Conservation (phyloP, 2,329 filamentous ascomycete species). For the Aureobasidium sp. region DNA sequence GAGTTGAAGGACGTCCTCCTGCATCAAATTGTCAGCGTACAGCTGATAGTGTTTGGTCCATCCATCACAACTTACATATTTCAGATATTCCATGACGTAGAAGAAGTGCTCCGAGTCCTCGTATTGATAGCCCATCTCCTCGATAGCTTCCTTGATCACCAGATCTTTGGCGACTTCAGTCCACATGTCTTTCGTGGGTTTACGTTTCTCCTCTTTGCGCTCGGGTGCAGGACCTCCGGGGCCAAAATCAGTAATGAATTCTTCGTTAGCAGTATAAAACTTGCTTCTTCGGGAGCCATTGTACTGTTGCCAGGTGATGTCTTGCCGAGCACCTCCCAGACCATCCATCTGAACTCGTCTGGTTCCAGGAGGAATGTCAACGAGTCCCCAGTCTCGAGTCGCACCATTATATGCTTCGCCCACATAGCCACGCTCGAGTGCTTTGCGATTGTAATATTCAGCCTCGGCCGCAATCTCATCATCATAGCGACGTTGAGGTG, state of each 20-base stretch:
- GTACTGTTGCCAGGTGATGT: constrained; percentile 71
- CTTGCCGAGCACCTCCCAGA: constrained; percentile 62
- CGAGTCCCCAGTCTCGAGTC: constrained; percentile 69
- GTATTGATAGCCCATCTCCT: constrained; percentile 74
- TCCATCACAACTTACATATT: constrained; percentile 58
- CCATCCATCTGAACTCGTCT: constrained; percentile 78
- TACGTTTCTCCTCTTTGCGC: constrained; percentile 14
- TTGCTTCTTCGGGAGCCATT: constrained; percentile 67
- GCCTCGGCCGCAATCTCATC: constrained; percentile 46
- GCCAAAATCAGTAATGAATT: constrained; percentile 37
- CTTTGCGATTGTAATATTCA: constrained; percentile 59
- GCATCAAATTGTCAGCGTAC: constrained; percentile 1
- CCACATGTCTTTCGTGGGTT: constrained; percentile 57
- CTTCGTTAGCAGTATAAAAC: constrained; percentile 61
- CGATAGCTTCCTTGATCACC: constrained; percentile 77
- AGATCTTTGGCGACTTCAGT: constrained; percentile 95
- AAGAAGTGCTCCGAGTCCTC: constrained; percentile 86
- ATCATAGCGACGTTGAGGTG: constrained; percentile 40
- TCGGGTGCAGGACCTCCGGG: constrained; percentile 13
- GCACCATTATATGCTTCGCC: constrained; percentile 68
- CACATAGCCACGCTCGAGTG: constrained; percentile 57
- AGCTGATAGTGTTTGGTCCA: background rate
- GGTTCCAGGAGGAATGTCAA: constrained; percentile 78
- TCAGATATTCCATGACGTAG: constrained; percentile 86
- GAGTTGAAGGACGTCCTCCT: constrained; percentile 83